Evolutionary conservation across 1,284 basidiomycete genomes (phyloP).

Genomic region (Cystobasidium sp.): DNA sequence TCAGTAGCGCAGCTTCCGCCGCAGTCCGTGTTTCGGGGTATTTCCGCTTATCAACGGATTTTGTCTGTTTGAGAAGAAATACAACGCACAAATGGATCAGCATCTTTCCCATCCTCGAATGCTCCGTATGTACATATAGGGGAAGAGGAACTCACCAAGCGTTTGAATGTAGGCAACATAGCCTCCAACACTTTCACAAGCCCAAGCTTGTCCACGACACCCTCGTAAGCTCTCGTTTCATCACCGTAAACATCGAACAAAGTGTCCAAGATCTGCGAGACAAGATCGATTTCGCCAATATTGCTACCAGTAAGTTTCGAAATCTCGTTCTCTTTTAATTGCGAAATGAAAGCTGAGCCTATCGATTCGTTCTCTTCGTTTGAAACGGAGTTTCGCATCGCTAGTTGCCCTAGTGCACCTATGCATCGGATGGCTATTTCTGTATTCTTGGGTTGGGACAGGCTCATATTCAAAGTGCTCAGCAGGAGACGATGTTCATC

Average conservation of each 20-base stretch:
- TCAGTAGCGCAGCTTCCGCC: slow-evolving; percentile 67
- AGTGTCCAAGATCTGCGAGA: slow-evolving; percentile 80
- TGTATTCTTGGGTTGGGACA: slow-evolving; percentile 5
- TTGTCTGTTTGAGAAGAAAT: slow-evolving; percentile 53
- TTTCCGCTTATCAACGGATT: slow-evolving; percentile 62
- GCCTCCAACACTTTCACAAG: slow-evolving; percentile 64
- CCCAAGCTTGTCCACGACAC: slow-evolving; percentile 68
- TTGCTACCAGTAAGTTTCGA: slow-evolving; percentile 54
- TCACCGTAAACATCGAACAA: slow-evolving; percentile 95
- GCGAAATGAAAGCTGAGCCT: slow-evolving; percentile 68
- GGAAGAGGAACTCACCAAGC: slow-evolving; percentile 61
- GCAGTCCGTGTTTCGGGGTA: slow-evolving; percentile 57
- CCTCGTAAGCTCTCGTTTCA: slow-evolving; percentile 79
- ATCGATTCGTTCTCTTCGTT: slow-evolving; percentile 73
- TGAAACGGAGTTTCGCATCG: slow-evolving; percentile 66
- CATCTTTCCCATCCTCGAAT: not conserved
- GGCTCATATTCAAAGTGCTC: slow-evolving; percentile 7
- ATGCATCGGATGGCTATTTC: slow-evolving; percentile 56
- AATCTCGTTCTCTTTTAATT: slow-evolving; percentile 58
- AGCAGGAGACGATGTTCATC: slow-evolving; percentile 36
- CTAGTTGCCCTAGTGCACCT: slow-evolving; percentile 79
- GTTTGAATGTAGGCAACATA: slow-evolving; percentile 66
- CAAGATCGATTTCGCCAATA: slow-evolving; percentile 66
- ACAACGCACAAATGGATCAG: not conserved
- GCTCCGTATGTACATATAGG: too few species aligned